Percentiles rank a stretch among this genome's conserved stretches.
phyloP scores from a whole-genome alignment of 192 early-diverging fungal genomes.

The Entrophospora sp. region DNA sequence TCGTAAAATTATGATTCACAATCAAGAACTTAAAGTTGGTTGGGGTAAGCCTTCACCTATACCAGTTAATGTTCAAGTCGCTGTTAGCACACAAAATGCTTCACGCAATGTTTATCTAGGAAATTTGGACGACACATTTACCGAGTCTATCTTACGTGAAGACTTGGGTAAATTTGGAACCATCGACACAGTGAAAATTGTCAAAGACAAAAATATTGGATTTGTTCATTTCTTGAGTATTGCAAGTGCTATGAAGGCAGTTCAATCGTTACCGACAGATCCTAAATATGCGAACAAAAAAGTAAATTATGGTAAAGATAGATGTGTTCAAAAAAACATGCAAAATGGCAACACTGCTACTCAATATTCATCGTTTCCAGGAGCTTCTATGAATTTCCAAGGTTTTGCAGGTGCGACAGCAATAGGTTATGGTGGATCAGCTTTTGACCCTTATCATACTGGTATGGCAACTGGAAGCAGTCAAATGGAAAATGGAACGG shows the following conservation, averaged over 20 bases:
- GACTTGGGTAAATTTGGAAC: conserved; percentile 63
- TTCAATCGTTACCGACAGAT: conserved; percentile 50
- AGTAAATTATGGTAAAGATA: conserved; percentile 78
- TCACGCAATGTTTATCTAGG: conserved; percentile 80
- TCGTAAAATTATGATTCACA: conserved; percentile 43
- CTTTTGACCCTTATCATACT: conserved; percentile 20
- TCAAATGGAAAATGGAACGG: conserved; percentile 13
- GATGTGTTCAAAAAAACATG: conserved; percentile 47
- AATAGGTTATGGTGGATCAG: conserved; percentile 19
- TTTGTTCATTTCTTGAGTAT: conserved; percentile 78
- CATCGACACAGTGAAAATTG: conserved; percentile 63
- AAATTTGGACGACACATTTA: conserved; percentile 55
- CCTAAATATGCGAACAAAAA: conserved; percentile 46
- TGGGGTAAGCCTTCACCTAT: conserved; percentile 63
- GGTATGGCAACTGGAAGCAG: conserved; percentile 13
- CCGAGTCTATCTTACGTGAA: conserved; percentile 39
- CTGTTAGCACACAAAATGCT: conserved; percentile 47
- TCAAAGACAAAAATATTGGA: conserved; percentile 68
- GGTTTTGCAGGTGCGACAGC: conserved; percentile 20
- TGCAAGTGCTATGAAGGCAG: conserved; percentile 61
- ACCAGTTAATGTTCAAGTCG: conserved; percentile 43
- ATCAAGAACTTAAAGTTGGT: conserved; percentile 59
- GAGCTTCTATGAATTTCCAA: conserved; percentile 14
- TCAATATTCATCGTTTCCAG: conserved; percentile 18
- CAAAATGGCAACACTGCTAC: conserved; percentile 8